Evolutionary conservation across 139 green algal species (phyloP), one percentile per base, ranked within the genome.

Genomic region (Chlorella sp.): DNA sequence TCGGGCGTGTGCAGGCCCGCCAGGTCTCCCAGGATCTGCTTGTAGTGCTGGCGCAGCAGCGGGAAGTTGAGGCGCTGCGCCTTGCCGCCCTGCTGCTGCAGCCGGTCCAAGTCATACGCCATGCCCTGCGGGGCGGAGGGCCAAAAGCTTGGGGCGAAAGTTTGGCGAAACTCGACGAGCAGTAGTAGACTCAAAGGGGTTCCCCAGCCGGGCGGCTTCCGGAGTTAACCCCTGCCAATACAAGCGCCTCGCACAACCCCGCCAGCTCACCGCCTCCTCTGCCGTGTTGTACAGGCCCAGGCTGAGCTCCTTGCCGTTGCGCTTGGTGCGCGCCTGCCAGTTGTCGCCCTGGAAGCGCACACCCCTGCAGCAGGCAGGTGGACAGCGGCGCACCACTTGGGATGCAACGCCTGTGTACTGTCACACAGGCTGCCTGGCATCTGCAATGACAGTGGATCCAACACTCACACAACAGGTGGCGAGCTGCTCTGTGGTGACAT

Each of bases 61-160:
- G 83, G 83, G 54, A 87, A 87, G 76, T 87, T 87, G 75, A 87
- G 76, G 11, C 76, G 73, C 64, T 87, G 75, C 40, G 83, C 69
- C 44, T 80, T 80, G 34, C 36, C 46, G 44, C 83, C 83, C 41
- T 87, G 81, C 32, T 78, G 81, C 20, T 70, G 70, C 70, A 86
- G 41, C 34, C 72, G 81, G 28, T 86, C 81, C 1, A 86, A 30
- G 56, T 86, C 81, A 54, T 86, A 86, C 0, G 70, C 70, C 70
- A 73, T 81, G 34, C 54, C 84, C 51, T 60, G 51, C 51, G 4
- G 9, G 51, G 13, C 22, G 13, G n/a, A n/a, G n/a, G n/a, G n/a
- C n/a, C n/a, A n/a, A n/a, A n/a, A n/a, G n/a, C n/a, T n/a, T n/a
- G n/a, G n/a, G n/a, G n/a, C n/a, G n/a, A n/a, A n/a, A n/a, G n/a